Percentiles rank a stretch among this genome's conserved stretches.
Conservation (phyloP, 2,329 filamentous ascomycete species). For the Claviceps humidiphila region DNA sequence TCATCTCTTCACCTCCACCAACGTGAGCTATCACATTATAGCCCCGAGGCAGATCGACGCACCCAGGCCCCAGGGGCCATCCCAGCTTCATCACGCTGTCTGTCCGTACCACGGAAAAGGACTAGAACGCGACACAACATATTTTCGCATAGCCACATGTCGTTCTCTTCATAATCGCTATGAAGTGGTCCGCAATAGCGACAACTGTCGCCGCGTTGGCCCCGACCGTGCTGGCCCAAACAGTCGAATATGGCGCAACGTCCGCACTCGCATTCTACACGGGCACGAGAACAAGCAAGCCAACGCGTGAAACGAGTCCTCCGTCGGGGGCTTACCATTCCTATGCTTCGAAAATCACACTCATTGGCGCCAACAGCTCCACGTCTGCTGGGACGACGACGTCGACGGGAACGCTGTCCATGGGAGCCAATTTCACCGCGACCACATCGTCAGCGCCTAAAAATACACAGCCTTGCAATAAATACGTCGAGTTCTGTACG, state of each 20-base stretch:
- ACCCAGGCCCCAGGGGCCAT: too few species aligned
- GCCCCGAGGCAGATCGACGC: too few species aligned
- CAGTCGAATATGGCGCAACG: conserved; percentile 18
- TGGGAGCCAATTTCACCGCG: conserved; percentile 26
- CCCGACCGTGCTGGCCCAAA: conserved; percentile 12
- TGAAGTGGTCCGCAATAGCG: conserved; percentile 13
- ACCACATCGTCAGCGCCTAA: conserved; percentile 30
- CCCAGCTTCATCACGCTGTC: not conserved
- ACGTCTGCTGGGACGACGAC: conserved; percentile 19
- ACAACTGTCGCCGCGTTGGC: conserved; percentile 8
- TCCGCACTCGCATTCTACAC: conserved; percentile 23
- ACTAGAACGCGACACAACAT: not conserved
- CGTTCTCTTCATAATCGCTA: conserved; percentile 4
- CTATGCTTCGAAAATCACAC: conserved; percentile 28
- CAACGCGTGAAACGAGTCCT: conserved; percentile 24
- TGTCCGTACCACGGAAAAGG: not conserved
- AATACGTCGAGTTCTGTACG: conserved; percentile 61
- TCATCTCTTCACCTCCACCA: not conserved
- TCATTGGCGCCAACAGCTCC: conserved; percentile 22
- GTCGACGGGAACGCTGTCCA: conserved; percentile 23
- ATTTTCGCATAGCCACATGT: conserved; percentile 7
- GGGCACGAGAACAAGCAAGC: conserved; percentile 23
- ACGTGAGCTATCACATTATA: not conserved
- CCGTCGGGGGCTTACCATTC: conserved; percentile 33
- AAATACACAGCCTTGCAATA: conserved; percentile 72